Conservation (phyloP, 1,284 basidiomycete species). For the Rhizoctonia solani region DNA sequence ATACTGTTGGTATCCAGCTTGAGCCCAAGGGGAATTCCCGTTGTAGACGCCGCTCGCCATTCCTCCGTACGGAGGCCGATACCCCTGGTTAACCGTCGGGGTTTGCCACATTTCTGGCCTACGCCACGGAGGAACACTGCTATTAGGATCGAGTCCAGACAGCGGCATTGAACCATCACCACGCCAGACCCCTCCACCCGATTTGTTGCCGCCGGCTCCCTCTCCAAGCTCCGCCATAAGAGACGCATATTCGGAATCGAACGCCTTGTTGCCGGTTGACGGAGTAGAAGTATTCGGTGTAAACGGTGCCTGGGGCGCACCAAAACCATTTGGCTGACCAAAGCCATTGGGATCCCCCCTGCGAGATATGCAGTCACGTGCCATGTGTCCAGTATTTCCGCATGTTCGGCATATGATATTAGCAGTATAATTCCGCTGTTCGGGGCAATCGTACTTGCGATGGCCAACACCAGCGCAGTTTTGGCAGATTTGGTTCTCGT, state of each 20-base stretch:
- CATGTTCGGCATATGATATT: constrained; percentile 97
- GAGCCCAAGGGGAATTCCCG: constrained; percentile 22
- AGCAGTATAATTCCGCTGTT: constrained; percentile 95
- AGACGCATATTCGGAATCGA: constrained; percentile 96
- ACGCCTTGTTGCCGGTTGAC: constrained; percentile 60
- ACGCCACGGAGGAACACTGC: constrained; percentile 84
- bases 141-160: constrained; percentile 75
- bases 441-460: constrained; percentile 96
- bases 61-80: constrained; percentile 31
- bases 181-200: constrained; percentile 36
- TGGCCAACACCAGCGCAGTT: constrained; percentile 95
- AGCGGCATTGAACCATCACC: constrained; percentile 55
- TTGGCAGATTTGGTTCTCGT: constrained; percentile 99
- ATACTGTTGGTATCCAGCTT: constrained; percentile 35
- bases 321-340: constrained; percentile 44
- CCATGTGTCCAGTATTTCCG: constrained; percentile 95
- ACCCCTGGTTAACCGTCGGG: constrained; percentile 35
- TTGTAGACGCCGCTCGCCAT: constrained; percentile 24
- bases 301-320: constrained; percentile 45
- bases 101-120: constrained; percentile 74
- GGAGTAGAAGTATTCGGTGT: constrained; percentile 48
- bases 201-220: constrained; percentile 49
- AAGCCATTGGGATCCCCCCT: constrained; percentile 74
- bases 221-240: constrained; percentile 99
- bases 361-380: constrained; percentile 85